Evolutionary conservation across 2,329 filamentous ascomycete species (phyloP).

Genomic region (Sphaerulina populicola): DNA sequence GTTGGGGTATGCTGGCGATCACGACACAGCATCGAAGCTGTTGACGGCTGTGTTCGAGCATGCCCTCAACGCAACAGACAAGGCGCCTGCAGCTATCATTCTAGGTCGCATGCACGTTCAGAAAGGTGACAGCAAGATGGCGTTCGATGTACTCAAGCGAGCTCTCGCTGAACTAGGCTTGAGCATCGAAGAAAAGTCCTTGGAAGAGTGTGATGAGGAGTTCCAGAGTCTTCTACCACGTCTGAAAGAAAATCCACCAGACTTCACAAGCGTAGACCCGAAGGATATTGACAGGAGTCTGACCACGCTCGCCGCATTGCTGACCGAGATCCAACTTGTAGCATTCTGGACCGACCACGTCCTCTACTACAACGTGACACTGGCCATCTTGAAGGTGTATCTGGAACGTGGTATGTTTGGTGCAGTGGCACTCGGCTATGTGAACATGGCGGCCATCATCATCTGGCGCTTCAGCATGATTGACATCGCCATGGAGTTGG

Average conservation of each 20-base stretch:
- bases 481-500: conserved; percentile 58
- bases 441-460: conserved; percentile 60
- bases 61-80: conserved; percentile 66
- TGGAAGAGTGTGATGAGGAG: conserved; percentile 66
- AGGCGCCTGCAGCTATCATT: conserved; percentile 70
- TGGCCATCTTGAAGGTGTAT: conserved; percentile 60
- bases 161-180: conserved; percentile 64
- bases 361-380: conserved; percentile 62
- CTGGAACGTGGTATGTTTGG: conserved; percentile 57
- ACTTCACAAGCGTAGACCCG: conserved; percentile 11
- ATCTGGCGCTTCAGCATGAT: conserved; percentile 64
- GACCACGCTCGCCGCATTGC: conserved; percentile 58
- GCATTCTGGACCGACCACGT: conserved; percentile 64
- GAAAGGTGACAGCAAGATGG: conserved; percentile 60
- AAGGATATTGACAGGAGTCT: conserved; percentile 47
- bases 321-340: conserved; percentile 42
- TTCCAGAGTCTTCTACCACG: conserved; percentile 47
- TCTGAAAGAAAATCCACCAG: conserved; percentile 17
- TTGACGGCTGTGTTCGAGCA: conserved; percentile 61
- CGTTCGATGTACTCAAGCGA: conserved; percentile 61
- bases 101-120: conserved; percentile 71
- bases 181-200: conserved; percentile 56
- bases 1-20: conserved; percentile 68
- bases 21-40: conserved; percentile 58
- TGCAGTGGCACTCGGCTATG: conserved; percentile 59